A percentile compares a stretch with the other conserved stretches of the same genome.
Conservation (phyloP, 169 alveolate genomes). For the Plasmodium sp. region DNA sequence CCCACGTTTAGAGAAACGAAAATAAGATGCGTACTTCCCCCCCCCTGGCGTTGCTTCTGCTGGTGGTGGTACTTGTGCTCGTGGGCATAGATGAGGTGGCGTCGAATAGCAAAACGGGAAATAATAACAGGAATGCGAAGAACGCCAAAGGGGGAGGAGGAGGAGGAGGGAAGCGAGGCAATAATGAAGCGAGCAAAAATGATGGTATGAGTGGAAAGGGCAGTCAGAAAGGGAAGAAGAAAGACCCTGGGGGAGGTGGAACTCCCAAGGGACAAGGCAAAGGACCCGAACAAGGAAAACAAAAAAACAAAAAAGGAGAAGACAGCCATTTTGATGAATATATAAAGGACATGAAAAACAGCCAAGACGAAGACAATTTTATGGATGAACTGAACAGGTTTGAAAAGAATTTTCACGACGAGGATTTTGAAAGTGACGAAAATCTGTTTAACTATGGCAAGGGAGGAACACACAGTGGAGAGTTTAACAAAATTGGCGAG, state of each 20-base stretch:
- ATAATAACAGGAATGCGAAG: background rate
- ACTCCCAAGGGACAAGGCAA: background rate
- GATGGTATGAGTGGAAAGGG: background rate
- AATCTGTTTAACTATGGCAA: background rate
- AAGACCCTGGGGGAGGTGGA: background rate
- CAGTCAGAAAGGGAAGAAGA: background rate
- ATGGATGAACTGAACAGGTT: constrained; percentile 25
- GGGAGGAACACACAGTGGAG: background rate
- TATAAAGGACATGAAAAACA: background rate
- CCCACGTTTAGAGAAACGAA: background rate
- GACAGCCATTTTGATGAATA: background rate
- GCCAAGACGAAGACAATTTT: constrained; percentile 8
- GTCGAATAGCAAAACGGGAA: background rate
- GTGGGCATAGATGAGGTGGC: background rate
- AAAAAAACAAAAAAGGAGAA: background rate
- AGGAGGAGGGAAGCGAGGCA: background rate
- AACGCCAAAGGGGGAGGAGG: background rate
- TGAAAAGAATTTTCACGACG: background rate
- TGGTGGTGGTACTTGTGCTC: background rate
- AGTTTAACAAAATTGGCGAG: background rate
- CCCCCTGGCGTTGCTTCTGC: background rate
- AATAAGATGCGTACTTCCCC: background rate
- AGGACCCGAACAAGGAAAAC: background rate
- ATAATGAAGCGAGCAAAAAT: background rate
- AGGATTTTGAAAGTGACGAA: background rate